A percentile compares a stretch with the other conserved stretches of the same genome.
Conservation (phyloP, 2,329 filamentous ascomycete genomes). For the Calonectria naviculata region DNA sequence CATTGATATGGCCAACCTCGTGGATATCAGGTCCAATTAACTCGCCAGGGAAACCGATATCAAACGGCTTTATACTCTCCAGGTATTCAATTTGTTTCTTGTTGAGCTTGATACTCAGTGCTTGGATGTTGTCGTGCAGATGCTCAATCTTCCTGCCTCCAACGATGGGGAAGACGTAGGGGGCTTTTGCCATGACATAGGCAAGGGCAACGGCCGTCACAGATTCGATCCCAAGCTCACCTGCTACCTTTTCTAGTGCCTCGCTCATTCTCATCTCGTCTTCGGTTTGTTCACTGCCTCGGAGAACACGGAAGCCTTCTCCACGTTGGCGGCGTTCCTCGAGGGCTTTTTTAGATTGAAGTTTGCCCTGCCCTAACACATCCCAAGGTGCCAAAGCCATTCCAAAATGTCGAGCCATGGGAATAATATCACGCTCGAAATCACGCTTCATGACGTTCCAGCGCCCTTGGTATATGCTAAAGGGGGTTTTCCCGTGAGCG, state of each 20-base stretch:
- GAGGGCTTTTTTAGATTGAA: constrained; percentile 39
- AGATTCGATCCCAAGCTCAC: neutral
- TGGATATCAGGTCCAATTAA: too few species aligned
- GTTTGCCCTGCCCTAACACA: constrained; percentile 64
- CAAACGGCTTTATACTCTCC: neutral
- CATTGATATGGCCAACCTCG: too few species aligned
- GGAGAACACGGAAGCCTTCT: too few species aligned
- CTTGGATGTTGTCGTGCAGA: neutral
- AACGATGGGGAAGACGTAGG: neutral
- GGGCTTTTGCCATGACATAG: neutral
- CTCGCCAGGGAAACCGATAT: neutral
- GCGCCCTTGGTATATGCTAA: constrained; percentile 53
- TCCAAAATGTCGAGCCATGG: constrained; percentile 53
- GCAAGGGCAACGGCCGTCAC: neutral
- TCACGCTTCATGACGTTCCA: constrained; percentile 50
- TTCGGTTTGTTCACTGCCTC: too few species aligned
- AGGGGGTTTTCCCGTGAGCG: constrained; percentile 48
- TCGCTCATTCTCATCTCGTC: neutral
- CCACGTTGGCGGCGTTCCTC: too few species aligned
- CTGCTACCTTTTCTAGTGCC: neutral
- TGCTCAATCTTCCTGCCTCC: neutral
- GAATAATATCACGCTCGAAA: constrained; percentile 55
- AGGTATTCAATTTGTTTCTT: neutral
- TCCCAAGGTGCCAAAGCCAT: constrained; percentile 71
- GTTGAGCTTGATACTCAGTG: neutral